Evolutionary conservation across 2,329 filamentous ascomycete genomes (phyloP).

Genomic region (Colletotrichum australisinense): DNA sequence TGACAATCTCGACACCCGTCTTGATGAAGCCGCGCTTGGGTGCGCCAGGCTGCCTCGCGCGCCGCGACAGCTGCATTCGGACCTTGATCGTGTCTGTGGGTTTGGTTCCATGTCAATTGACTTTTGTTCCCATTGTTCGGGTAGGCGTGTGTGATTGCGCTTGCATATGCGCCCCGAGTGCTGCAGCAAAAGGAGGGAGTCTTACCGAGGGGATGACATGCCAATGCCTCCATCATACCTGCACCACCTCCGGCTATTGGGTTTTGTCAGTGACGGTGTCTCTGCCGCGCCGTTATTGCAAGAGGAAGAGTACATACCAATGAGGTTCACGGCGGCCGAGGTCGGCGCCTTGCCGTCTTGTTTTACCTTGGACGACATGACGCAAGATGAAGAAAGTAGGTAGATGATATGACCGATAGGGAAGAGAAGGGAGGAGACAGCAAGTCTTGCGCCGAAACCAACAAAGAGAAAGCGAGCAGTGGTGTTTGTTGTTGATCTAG

Average conservation of each 20-base stretch:
- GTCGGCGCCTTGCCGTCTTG: conserved; percentile 78
- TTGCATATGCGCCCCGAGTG: neutral
- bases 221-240: conserved; percentile 99
- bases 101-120: conserved; percentile 3
- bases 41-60: conserved; percentile 84
- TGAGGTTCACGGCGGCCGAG: conserved; percentile 89
- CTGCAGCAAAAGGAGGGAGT: conserved; percentile 3
- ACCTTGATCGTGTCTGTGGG: conserved; percentile 92
- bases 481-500: neutral
- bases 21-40: conserved; percentile 88
- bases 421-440: conserved; percentile 2
- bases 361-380: conserved; percentile 56
- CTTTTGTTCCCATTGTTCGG: neutral
- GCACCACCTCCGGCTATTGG: conserved; percentile 88
- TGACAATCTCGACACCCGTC: conserved; percentile 88
- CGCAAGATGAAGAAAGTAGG: neutral
- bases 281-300: neutral
- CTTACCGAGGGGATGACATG: conserved; percentile 91
- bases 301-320: conserved; percentile 68
- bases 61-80: conserved; percentile 95
- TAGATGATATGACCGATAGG: conserved; percentile 11
- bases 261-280: conserved; percentile 2
- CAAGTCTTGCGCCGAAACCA: conserved; percentile 2
- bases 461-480: neutral
- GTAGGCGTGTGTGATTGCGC: conserved; percentile 1